Base-by-base conservation (phyloP, 1,284 basidiomycete species). In the Fomitopsis betulina region DNA sequence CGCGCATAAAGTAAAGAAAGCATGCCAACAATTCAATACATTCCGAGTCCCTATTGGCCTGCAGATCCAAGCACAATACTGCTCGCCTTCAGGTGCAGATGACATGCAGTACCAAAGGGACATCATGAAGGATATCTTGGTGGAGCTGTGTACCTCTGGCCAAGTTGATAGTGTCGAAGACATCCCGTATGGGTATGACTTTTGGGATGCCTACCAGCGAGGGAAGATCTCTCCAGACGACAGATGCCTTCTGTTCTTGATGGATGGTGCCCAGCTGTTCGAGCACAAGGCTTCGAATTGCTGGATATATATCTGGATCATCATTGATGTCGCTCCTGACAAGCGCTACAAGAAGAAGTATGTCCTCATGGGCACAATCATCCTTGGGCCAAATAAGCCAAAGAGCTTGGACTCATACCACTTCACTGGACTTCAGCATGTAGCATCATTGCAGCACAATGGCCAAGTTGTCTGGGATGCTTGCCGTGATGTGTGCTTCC, bases 241-340 rank as follows among this genome's bases (percentile, higher is more conserved):
- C 52, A 65, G 57, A 2, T 38, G 64, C 8, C 49, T 70, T 0
- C 57, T 68, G 53, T 54, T 65, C 15, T 69, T 67, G 0, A 53
- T 69, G 5, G 70, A 71, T 52, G 66, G 70, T 30, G 67, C 65
- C 0, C 70, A 71, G 55, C 62, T 72, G 0, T 72, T 68, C 42
- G 17, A 38, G 0, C 53, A 55, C 53, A 70, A 68, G 53, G 17
- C 32, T 12, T 67, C 67, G 1, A 61, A 68, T 33, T 65, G 65
- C 45, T 70, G 67, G 68, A 67, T 70, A 0, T 68, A 64, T 21
- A 68, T 68, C 4, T 68, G 67, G 67, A 50, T 70, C 17, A 8
- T 68, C 6, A 19, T 66, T 5, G 55, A 68, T 32, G 43, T 58
- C 21, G 0, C 53, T 5, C 68, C 67, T 0, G 60, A 59, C 15